Evolutionary conservation across 2,329 filamentous ascomycete genomes (phyloP).

Genomic region (Colletotrichum sp.): DNA sequence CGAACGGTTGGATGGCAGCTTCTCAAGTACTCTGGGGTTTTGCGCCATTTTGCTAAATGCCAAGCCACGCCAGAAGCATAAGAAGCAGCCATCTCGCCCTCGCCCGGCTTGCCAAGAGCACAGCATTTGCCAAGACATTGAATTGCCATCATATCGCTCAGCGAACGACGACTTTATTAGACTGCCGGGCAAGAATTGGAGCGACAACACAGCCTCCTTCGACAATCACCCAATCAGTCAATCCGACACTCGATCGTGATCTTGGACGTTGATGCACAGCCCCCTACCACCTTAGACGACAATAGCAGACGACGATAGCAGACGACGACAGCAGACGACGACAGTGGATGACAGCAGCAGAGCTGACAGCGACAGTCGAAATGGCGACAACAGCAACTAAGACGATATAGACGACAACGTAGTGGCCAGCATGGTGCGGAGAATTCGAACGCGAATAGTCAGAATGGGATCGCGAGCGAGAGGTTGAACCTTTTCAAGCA

Average conservation of each 20-base stretch:
- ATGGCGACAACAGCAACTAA: too few species aligned
- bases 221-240: background rate
- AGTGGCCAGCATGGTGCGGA: background rate
- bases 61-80: background rate
- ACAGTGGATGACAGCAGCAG: too few species aligned
- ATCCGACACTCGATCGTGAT: background rate
- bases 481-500: background rate
- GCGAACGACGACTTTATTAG: background rate
- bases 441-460: background rate
- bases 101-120: background rate
- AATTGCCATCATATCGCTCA: background rate
- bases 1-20: background rate
- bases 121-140: background rate
- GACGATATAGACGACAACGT: rapidly evolving
- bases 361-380: too few species aligned
- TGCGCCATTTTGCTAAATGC: background rate
- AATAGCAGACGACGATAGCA: too few species aligned
- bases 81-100: background rate
- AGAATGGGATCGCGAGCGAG: background rate
- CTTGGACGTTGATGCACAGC: background rate
- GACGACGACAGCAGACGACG: too few species aligned
- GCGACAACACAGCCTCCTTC: background rate
- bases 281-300: background rate
- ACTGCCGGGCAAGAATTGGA: background rate
- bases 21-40: background rate